Evolutionary conservation across 495 filamentous ascomycete genomes (phyloP).

Genomic region (Xeromyces bisporus): DNA sequence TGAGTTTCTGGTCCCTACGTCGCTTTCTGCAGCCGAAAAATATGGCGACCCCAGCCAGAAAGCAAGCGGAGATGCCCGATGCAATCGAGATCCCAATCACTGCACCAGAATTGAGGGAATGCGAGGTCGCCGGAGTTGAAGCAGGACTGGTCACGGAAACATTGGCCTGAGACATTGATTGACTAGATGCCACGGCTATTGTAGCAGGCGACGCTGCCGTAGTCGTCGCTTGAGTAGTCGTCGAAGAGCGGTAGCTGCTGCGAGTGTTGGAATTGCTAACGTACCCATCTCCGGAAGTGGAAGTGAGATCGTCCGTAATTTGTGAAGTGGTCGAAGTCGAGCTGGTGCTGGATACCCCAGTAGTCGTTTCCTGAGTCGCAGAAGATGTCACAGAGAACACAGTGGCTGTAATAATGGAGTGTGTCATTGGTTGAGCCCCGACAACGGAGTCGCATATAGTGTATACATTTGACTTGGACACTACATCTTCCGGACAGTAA

Average conservation of each 20-base stretch:
- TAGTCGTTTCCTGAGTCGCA: constrained; percentile 3
- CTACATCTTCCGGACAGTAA: constrained; percentile 15
- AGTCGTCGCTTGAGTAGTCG: background rate
- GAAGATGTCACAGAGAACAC: constrained; percentile 22
- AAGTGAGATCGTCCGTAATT: constrained; percentile 2
- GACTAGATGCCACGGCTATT: constrained; percentile 1
- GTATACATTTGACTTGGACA: constrained; percentile 23
- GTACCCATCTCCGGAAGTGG: constrained; percentile 1
- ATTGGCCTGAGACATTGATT: too few relatives aligned
- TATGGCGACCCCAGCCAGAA: constrained; percentile 22
- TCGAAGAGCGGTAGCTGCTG: too few relatives aligned
- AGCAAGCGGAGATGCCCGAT: constrained; percentile 22
- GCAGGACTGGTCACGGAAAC: constrained; percentile 4
- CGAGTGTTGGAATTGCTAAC: too few relatives aligned
- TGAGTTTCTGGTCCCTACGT: constrained; percentile 7
- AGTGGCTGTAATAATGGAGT: constrained; percentile 43
- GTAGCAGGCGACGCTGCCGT: background rate
- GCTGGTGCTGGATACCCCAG: constrained; percentile 1
- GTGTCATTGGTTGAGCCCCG: constrained; percentile 39
- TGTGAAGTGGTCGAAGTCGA: too few relatives aligned
- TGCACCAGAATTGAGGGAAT: constrained; percentile 15
- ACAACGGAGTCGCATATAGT: constrained; percentile 39
- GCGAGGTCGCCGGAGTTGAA: constrained; percentile 3
- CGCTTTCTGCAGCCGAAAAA: constrained; percentile 18
- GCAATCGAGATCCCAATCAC: constrained; percentile 28